Base-by-base conservation (phyloP, 1,284 basidiomycete species). In the Tilletia horrida region DNA sequence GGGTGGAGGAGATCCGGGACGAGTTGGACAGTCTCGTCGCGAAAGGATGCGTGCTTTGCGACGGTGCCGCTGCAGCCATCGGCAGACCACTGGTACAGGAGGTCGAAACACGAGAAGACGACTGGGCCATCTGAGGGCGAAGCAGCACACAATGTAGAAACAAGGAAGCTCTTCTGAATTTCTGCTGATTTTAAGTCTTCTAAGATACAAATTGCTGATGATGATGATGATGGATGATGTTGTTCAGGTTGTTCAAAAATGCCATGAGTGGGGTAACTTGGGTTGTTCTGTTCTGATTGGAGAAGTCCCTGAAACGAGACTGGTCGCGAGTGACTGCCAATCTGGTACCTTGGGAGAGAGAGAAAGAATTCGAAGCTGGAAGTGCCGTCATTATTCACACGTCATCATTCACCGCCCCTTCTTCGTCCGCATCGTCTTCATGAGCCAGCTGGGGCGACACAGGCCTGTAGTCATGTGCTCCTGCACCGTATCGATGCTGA, bases 1-100 rank as follows among this genome's bases (percentile, higher is more conserved):
- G 70, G 43, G 68, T 77, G 21, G 76, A 78, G 63, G 73, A 74
- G 63, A 64, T 80, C 29, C 70, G 77, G 18, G 70, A 73, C 42
- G 78, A 81, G 68, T 66, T 81, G 48, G 79, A 81, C 50, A 67
- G 75, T 2, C 67, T 81, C n/a, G 73, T 81, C 7, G 80, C 80
- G 0, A 76, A 73, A 42, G 73, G 73, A 31, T 81, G 79, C 45
- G 73, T 73, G 1, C 67, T 77, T 43, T 81, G 79, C 70, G 74
- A 78, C 27, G 75, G 74, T 0, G 69, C 70, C 9, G 74, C 76
- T 3, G 74, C 73, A 16, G 75, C 77, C 1, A 70, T 81, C 35
- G 71, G 69, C 1, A 35, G 71, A 29, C 76, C 74, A 23, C 77
- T 80, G 35, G 65, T 78, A 16, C 55, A 59, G 16, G 31, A 18